phyloP scores from a whole-genome alignment of 2,329 filamentous ascomycete genomes.

The Alternaria gansuensis region DNA sequence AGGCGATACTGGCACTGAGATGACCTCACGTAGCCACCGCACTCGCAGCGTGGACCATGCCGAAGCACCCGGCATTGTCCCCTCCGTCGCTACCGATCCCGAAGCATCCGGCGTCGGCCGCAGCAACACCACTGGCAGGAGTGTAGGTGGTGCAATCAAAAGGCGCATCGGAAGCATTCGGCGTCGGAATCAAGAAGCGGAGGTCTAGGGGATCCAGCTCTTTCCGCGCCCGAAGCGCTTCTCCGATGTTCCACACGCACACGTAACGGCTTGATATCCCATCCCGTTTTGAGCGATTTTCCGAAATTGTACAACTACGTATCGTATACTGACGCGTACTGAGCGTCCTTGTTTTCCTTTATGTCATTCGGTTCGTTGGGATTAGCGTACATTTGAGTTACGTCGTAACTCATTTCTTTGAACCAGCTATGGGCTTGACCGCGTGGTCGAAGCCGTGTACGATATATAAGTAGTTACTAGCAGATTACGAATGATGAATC shows the following conservation, averaged over 20 bases:
- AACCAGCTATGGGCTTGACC: neutral
- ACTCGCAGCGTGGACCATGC: constrained; percentile 51
- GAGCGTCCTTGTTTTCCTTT: neutral
- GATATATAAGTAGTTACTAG: constrained; percentile 2
- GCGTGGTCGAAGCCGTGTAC: neutral
- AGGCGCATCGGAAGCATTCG: constrained; percentile 59
- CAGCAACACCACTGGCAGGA: constrained; percentile 51
- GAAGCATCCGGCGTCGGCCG: constrained; percentile 42
- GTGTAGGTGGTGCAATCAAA: constrained; percentile 54
- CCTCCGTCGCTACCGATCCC: constrained; percentile 42
- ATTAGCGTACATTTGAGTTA: neutral
- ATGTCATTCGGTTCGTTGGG: neutral
- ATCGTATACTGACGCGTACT: constrained; percentile 2
- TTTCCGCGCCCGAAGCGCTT: constrained; percentile 7
- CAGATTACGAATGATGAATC: neutral
- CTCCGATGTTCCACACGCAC: constrained; percentile 1
- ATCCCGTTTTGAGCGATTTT: neutral
- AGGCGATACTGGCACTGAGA: constrained; percentile 55
- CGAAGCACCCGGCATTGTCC: constrained; percentile 34
- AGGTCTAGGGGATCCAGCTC: constrained; percentile 29
- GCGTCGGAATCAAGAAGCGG: constrained; percentile 45
- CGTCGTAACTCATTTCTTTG: neutral
- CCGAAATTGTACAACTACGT: constrained; percentile 12
- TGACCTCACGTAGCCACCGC: constrained; percentile 51
- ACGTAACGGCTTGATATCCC: neutral